Conservation (phyloP, 2,329 filamentous ascomycete genomes). For the Cladosporium sp. region DNA sequence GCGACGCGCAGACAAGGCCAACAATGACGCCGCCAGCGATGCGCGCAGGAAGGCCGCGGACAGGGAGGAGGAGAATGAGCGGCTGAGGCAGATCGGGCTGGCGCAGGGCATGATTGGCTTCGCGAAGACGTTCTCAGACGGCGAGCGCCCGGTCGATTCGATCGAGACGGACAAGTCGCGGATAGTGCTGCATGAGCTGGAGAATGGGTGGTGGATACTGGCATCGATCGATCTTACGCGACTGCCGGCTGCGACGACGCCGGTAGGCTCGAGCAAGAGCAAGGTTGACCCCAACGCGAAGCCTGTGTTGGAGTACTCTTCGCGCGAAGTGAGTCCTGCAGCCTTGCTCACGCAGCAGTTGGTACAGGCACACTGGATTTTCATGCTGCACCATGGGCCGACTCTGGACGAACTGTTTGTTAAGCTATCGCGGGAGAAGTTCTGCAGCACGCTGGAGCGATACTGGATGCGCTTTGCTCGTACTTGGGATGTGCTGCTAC, state of each 20-base stretch:
- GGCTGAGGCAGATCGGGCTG: slow-evolving; percentile 86
- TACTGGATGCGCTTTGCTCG: slow-evolving; percentile 74
- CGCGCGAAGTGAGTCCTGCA: slow-evolving; percentile 83
- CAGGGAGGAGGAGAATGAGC: slow-evolving; percentile 74
- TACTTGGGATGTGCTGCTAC: slow-evolving; percentile 83
- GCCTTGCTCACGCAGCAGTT: slow-evolving; percentile 77
- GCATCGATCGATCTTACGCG: slow-evolving; percentile 85
- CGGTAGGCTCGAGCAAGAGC: slow-evolving; percentile 24
- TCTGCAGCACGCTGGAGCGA: slow-evolving; percentile 69
- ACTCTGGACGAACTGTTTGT: slow-evolving; percentile 71
- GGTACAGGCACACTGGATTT: slow-evolving; percentile 76
- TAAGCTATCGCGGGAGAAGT: slow-evolving; percentile 64
- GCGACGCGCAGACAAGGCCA: slow-evolving; percentile 22
- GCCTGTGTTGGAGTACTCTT: slow-evolving; percentile 73
- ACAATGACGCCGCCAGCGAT: slow-evolving; percentile 22
- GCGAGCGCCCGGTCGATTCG: slow-evolving; percentile 69
- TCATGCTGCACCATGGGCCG: slow-evolving; percentile 81
- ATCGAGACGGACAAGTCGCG: slow-evolving; percentile 90
- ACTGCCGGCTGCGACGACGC: slow-evolving; percentile 52
- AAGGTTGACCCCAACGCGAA: slow-evolving; percentile 24
- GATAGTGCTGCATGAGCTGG: slow-evolving; percentile 82
- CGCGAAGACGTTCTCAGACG: slow-evolving; percentile 79
- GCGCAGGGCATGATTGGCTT: slow-evolving; percentile 97
- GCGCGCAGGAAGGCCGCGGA: slow-evolving; percentile 36
- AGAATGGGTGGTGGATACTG: slow-evolving; percentile 92